These are phyloP conservation scores for Colletotrichum tamarilloi DNA, from an alignment of 2,329 filamentous ascomycete species.

Conservation along the genomic window DNA sequence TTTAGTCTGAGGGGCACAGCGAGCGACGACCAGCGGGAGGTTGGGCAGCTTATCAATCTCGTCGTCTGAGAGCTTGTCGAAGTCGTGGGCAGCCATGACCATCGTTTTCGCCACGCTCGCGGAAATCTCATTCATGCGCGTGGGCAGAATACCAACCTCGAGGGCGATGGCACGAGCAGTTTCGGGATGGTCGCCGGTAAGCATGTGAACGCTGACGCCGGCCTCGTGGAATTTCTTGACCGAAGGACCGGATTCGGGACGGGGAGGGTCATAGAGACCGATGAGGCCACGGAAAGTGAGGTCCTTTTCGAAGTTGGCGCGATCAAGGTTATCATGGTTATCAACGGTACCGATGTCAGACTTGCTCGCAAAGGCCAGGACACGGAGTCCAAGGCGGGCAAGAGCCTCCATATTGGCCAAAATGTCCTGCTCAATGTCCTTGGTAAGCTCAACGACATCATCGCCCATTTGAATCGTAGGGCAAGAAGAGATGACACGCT, in stretches of 20 bases:
- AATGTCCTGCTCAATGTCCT: constrained; percentile 65
- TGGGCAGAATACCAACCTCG: constrained; percentile 71
- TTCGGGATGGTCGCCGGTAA: constrained; percentile 76
- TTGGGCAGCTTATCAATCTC: constrained; percentile 71
- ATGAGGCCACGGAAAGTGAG: constrained; percentile 76
- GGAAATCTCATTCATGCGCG: constrained; percentile 60
- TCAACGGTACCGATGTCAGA: constrained; percentile 50
- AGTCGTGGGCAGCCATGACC: constrained; percentile 75
- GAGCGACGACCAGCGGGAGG: constrained; percentile 72
- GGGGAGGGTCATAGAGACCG: constrained; percentile 79
- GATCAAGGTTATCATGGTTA: constrained; percentile 56
- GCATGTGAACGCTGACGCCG: constrained; percentile 74
- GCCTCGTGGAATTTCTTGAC: constrained; percentile 69
- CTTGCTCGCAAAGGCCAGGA: constrained; percentile 72
- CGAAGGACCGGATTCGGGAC: constrained; percentile 71
- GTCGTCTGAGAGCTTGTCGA: constrained; percentile 72
- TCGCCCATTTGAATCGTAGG: constrained; percentile 59
- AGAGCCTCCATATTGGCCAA: constrained; percentile 76
- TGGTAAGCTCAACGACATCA: constrained; percentile 58
- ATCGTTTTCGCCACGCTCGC: constrained; percentile 67
- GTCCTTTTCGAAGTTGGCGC: constrained; percentile 68
- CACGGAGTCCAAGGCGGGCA: constrained; percentile 74
- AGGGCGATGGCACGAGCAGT: constrained; percentile 73
- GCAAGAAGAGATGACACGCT: constrained; percentile 74
- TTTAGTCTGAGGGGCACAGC: constrained; percentile 75